Base-by-base conservation (phyloP, 139 green algal species). In the Nannochloris sp. region DNA sequence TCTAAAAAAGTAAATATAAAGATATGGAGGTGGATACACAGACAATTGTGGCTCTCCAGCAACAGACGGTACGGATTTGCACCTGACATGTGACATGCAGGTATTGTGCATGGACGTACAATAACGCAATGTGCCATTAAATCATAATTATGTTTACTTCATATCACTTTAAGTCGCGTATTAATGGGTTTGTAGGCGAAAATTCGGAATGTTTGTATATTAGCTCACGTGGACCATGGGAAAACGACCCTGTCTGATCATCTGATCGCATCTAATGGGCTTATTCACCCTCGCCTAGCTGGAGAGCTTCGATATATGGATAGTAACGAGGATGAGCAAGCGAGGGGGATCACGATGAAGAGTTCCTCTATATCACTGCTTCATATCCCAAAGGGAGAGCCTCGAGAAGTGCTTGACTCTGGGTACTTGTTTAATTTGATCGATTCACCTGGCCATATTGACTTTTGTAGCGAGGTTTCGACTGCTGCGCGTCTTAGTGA, bases 271-370 rank as follows among this genome's bases (percentile, higher is more conserved):
- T 86, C 83, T 25, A 98, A 98, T 66, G 92, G 90, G n/a, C 80
- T 98, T 49, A 96, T 99, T 57, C 91, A 97, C 66, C 90, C 89
- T 14, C 85, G 84, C 37, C 72, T 98, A 61, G 87, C 88, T n/a
- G 87, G 87, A 4, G 73, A 83, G 59, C 48, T 84, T 49, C 69
- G 76, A 11, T 98, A 93, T 72, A 78, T 99, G 58, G 94, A 99
- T 82, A 89, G 73, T 62, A 73, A 86, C 6, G 92, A 97, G 25
- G 94, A 99, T 43, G 94, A 99, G 78, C 88, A 96, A 77, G 69
- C 75, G 8, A 81, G 93, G 0, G 87, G 93, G 53, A 98, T 99
- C 78, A 99, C 94, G 11, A 99, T 99, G 91, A 99, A 99, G 79
- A 85, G 75, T 24, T 87, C 69, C 66, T 89, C 82, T 71, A 97